A percentile compares a stretch with the other conserved stretches of the same genome.
Conservation (phyloP, 2,329 filamentous ascomycete species). For the Arthrobotrys entomopaga region DNA sequence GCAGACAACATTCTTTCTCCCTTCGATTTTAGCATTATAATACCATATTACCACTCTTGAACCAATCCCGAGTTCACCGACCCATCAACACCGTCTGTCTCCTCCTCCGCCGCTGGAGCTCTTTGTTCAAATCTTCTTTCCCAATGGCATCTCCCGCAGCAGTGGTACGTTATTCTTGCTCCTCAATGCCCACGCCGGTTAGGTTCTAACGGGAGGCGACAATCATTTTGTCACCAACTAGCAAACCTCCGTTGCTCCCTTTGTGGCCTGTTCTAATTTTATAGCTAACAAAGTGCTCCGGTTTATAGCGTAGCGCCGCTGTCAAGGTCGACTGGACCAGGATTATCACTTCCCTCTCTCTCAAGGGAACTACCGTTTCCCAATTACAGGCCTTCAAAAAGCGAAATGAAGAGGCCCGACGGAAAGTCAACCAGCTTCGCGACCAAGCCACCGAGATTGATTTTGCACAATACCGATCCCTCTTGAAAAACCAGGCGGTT, state of each 20-base stretch:
- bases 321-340: conserved; percentile 99
- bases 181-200: neutral
- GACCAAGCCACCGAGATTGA: conserved; percentile 88
- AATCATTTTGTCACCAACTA: neutral
- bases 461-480: conserved; percentile 88
- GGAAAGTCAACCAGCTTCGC: conserved; percentile 84
- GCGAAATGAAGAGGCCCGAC: conserved; percentile 98
- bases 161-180: conserved; percentile 34
- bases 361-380: conserved; percentile 91
- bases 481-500: conserved; percentile 95
- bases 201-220: neutral
- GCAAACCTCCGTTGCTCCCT: conserved; percentile 10
- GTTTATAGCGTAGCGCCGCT: conserved; percentile 87
- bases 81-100: neutral
- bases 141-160: conserved; percentile 51
- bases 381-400: conserved; percentile 98
- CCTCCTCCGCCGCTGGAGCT: neutral
- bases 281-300: neutral
- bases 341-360: conserved; percentile 90
- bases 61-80: conserved; percentile 2
- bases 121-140: neutral
- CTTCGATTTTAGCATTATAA: neutral
- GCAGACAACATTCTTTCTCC: neutral
- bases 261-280: neutral
- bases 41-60: neutral